phyloP scores from a whole-genome alignment of 2,329 filamentous ascomycete species.

The Penicillium frequentans region DNA sequence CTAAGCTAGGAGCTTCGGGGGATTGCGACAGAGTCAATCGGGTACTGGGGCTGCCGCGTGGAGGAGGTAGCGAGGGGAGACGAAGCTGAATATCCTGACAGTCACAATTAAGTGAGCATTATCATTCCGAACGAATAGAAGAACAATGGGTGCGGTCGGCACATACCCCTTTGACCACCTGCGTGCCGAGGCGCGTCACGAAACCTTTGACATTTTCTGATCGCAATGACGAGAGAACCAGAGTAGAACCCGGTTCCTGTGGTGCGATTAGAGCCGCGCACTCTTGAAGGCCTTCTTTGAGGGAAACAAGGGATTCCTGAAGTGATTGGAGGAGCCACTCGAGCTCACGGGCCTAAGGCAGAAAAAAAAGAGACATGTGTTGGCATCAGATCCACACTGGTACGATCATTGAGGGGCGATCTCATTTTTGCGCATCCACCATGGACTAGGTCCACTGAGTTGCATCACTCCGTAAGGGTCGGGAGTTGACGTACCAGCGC shows the following conservation, averaged over 20 bases:
- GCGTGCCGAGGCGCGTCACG: conserved; percentile 85
- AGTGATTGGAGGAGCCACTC: conserved; percentile 64
- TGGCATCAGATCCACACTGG: conserved; percentile 11
- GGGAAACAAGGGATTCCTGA: conserved; percentile 59
- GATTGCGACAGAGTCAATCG: conserved; percentile 54
- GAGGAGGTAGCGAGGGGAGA: conserved; percentile 55
- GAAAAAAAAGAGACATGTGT: conserved; percentile 3
- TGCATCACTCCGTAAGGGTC: conserved; percentile 8
- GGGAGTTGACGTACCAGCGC: conserved; percentile 47
- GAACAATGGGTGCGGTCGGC: neutral
- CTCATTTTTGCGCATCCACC: conserved; percentile 2
- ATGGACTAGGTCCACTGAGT: conserved; percentile 13
- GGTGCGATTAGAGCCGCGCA: conserved; percentile 85
- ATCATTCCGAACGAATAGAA: neutral
- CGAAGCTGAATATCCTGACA: conserved; percentile 72
- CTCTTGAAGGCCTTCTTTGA: conserved; percentile 76
- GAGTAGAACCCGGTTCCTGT: conserved; percentile 78
- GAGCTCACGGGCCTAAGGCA: conserved; percentile 55
- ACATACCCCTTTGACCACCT: conserved; percentile 84
- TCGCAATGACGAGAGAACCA: conserved; percentile 82
- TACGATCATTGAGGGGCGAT: conserved; percentile 9
- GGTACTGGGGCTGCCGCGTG: conserved; percentile 52
- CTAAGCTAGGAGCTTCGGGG: conserved; percentile 57
- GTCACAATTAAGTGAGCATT: neutral
- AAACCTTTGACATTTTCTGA: conserved; percentile 91